Percentiles rank a stretch among this genome's conserved stretches.
Evolutionary conservation across 2,329 filamentous ascomycete genomes (phyloP).

Genomic region (Fusarium tricinctum): DNA sequence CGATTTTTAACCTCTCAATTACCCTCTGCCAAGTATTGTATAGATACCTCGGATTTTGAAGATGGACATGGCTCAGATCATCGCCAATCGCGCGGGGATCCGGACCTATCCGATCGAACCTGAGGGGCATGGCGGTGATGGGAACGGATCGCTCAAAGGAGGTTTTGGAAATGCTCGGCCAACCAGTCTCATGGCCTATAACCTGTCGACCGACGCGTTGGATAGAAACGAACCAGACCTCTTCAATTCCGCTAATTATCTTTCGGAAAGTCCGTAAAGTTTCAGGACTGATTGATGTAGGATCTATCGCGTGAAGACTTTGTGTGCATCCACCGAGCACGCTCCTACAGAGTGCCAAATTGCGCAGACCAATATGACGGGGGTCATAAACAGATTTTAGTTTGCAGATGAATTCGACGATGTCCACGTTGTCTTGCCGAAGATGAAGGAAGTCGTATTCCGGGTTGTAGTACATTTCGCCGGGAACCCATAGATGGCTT

Average conservation of each 20-base stretch:
- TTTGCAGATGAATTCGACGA: neutral
- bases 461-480: neutral
- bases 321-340: rapidly evolving
- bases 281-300: neutral
- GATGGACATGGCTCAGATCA: neutral
- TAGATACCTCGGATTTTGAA: neutral
- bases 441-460: constrained; percentile 4
- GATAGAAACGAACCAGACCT: neutral
- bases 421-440: neutral
- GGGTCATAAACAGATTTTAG: neutral
- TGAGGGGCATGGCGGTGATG: neutral
- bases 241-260: neutral
- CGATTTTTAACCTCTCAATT: neutral
- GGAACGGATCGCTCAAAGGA: neutral
- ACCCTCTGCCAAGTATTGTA: neutral
- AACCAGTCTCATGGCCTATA: too few relatives aligned
- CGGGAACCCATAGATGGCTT: neutral
- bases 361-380: neutral
- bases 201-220: neutral
- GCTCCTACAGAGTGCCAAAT: neutral
- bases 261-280: neutral
- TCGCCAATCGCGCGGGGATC: neutral
- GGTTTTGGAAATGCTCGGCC: neutral
- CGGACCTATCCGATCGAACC: neutral
- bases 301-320: neutral